These are phyloP conservation scores for Malassezia psittaci DNA, from an alignment of 1,284 basidiomycete genomes.

Conservation along the genomic window DNA sequence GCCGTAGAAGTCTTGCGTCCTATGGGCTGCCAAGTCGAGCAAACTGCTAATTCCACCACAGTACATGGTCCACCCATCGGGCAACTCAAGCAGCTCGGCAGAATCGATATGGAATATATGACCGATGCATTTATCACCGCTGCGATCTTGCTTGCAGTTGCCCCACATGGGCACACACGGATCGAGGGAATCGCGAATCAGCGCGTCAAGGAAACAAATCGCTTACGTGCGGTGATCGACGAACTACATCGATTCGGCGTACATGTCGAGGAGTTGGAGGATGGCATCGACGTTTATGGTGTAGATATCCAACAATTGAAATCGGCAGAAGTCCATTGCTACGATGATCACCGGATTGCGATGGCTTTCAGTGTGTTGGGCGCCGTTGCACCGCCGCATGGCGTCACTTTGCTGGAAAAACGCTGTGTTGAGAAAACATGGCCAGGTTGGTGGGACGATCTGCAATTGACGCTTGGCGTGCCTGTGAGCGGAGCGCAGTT, in stretches of 20 bases:
- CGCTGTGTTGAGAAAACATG: constrained; percentile 98
- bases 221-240: constrained; percentile 92
- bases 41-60: constrained; percentile 80
- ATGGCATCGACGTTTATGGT: constrained; percentile 83
- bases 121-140: constrained; percentile 98
- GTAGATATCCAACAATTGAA: constrained; percentile 55
- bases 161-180: constrained; percentile 53
- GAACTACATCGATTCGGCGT: constrained; percentile 92
- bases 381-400: constrained; percentile 56
- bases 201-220: constrained; percentile 94
- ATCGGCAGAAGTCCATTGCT: constrained; percentile 72
- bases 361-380: constrained; percentile 94
- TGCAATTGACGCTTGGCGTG: constrained; percentile 91
- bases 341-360: constrained; percentile 95
- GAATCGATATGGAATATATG: constrained; percentile 99
- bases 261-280: constrained; percentile 78
- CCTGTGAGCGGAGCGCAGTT: constrained; percentile 60
- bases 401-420: constrained; percentile 83
- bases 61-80: constrained; percentile 79
- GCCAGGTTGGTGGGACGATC: constrained; percentile 99
- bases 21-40: constrained; percentile 86
- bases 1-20: constrained; percentile 82
- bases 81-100: constrained; percentile 68
- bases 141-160: constrained; percentile 72
- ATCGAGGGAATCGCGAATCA: constrained; percentile 97